phyloP scores from a whole-genome alignment of 306 rosid genomes.

The Lathyrus oleraceus region DNA sequence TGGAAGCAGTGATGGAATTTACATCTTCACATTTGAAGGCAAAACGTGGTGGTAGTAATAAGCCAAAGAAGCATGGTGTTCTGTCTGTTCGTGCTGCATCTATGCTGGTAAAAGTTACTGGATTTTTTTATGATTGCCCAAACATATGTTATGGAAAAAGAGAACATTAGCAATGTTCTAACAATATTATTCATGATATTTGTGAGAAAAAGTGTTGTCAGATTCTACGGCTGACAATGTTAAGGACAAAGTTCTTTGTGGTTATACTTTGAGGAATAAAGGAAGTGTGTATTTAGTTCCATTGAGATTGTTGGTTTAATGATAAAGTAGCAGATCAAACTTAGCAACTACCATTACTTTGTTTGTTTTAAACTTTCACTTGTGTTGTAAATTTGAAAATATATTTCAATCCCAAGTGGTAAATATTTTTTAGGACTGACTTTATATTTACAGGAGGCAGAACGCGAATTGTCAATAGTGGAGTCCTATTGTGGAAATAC shows the following conservation, averaged over 20 bases:
- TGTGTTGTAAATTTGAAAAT: background rate
- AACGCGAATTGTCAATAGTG: conserved; percentile 86
- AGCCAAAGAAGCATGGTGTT: conserved; percentile 67
- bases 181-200: conserved; percentile 16
- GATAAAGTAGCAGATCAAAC: background rate
- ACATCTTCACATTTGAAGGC: conserved; percentile 66
- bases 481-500: conserved; percentile 87
- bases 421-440: conserved; percentile 29
- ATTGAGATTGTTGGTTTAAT: background rate
- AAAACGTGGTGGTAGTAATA: conserved; percentile 50
- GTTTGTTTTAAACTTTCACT: conserved; percentile 6
- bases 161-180: background rate
- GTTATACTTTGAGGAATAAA: conserved; percentile 1
- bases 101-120: conserved; percentile 71
- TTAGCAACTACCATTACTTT: background rate
- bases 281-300: background rate
- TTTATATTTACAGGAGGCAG: conserved; percentile 67
- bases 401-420: conserved; percentile 26
- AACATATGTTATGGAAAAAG: conserved; percentile 15
- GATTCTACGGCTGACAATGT: conserved; percentile 10
- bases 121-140: conserved; percentile 9
- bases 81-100: conserved; percentile 90
- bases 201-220: conserved; percentile 25
- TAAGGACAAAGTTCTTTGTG: background rate
- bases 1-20: conserved; percentile 68